Conservation (phyloP, 176 grass and related monocot species). For the Guadua angustifolia region DNA sequence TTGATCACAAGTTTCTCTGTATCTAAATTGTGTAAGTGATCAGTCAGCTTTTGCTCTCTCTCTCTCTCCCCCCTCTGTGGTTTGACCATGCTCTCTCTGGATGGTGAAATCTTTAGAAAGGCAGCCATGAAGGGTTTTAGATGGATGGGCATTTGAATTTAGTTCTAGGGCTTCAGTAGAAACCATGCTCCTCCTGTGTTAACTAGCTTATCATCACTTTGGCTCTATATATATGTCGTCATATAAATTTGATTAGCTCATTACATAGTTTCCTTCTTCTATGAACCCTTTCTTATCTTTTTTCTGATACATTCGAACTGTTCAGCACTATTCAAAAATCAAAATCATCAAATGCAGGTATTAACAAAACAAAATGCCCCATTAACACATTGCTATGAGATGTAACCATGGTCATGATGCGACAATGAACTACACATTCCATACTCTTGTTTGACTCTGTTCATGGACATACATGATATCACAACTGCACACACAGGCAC, state of each 20-base stretch:
- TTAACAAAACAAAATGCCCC: neutral
- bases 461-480: neutral
- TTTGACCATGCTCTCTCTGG: neutral
- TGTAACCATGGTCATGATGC: neutral
- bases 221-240: neutral
- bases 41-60: constrained; percentile 10
- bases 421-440: neutral
- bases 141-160: constrained; percentile 40
- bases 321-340: neutral
- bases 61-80: neutral
- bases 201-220: neutral
- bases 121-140: constrained; percentile 12
- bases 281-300: neutral
- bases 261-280: neutral
- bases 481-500: neutral
- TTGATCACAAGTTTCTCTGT: constrained; percentile 38
- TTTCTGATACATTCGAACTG: neutral
- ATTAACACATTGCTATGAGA: neutral
- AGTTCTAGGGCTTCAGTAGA: constrained; percentile 31
- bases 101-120: constrained; percentile 26
- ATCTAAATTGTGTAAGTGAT: constrained; percentile 12
- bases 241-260: neutral
- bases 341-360: neutral
- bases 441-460: neutral
- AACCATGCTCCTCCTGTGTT: constrained; percentile 16